Conservation (phyloP, 2,329 filamentous ascomycete species). For the Fusarium oligoseptatum region DNA sequence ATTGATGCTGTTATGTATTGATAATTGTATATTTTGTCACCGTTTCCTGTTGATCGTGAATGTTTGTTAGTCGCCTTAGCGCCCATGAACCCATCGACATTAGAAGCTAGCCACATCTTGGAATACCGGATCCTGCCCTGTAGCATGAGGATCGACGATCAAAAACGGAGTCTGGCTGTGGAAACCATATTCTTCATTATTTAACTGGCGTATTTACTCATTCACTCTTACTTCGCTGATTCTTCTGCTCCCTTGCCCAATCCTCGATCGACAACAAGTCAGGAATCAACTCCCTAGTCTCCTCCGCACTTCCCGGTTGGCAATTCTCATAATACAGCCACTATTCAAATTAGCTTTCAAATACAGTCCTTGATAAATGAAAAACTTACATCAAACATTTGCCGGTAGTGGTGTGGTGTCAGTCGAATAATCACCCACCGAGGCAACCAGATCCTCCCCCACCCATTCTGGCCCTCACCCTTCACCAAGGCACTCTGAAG, state of each 20-base stretch:
- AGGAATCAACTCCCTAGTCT: not conserved
- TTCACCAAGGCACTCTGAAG: not conserved
- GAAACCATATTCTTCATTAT: not conserved
- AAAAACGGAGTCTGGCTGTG: not conserved
- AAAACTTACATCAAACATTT: not conserved
- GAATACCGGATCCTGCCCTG: not conserved
- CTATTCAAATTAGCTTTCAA: not conserved
- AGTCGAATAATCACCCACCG: not conserved
- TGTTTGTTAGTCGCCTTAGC: not conserved
- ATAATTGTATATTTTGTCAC: not conserved
- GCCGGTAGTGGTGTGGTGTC: not conserved
- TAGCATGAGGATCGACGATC: not conserved
- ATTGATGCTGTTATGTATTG: not conserved
- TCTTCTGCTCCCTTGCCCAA: not conserved
- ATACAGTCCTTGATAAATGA: rapidly evolving
- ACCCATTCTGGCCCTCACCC: not conserved
- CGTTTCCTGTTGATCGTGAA: not conserved
- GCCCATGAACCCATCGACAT: too few species aligned
- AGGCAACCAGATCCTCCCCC: not conserved
- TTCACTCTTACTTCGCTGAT: not conserved
- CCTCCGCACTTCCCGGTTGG: not conserved
- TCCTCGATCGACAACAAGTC: not conserved
- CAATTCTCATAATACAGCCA: not conserved
- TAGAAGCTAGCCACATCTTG: not conserved
- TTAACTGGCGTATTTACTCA: not conserved